Base-by-base conservation (phyloP, 75 land plant genomes). In the Pinus albicaulis region DNA sequence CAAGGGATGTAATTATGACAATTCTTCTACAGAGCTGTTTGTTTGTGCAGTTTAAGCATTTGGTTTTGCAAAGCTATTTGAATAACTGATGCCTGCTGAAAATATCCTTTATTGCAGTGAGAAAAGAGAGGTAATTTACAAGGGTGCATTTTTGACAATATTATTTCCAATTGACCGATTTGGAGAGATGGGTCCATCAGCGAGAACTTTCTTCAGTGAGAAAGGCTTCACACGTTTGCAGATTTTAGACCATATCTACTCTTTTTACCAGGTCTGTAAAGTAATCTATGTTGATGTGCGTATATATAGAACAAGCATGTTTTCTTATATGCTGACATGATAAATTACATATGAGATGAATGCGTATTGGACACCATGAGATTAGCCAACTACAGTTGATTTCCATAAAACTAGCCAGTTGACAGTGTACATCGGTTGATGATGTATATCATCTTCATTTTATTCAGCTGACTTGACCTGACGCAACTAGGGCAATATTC, bases 121-220 rank as follows among this genome's bases (percentile, higher is more conserved):
- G 77, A 96, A 86, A 66, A 44, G 77, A 66, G 97, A 93, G 68
- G 55, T 92, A 52, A 69, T 96, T 57, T 92, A 89, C 76, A 93
- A 82, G 82, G 88, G 85, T 73, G 85, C 82, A 17, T 93, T 93
- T 75, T 82, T 96, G 64, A 93, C 97, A 4, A 86, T 96, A 57
- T 74, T 96, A 4, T 93, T 92, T 71, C 99, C 99, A 6, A 53
- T 92, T 56, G 99, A 96, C 22, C 89, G 97, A 34, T 96, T 92
- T 83, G 82, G 86, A 60, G 99, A 96, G 82, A 71, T 96, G 84
- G 99, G 99, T n/a, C 94, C 97, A 53, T 83, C 84, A 26, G 90
- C 94, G n/a, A 87, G 89, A 72, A 91, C 92, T 20, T 96, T 80
- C 81, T 92, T 87, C 77, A 92, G 89, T 79, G 80, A 82, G 64